phyloP scores from a whole-genome alignment of 257 asterid genomes.

The Nicotiana undulata region DNA sequence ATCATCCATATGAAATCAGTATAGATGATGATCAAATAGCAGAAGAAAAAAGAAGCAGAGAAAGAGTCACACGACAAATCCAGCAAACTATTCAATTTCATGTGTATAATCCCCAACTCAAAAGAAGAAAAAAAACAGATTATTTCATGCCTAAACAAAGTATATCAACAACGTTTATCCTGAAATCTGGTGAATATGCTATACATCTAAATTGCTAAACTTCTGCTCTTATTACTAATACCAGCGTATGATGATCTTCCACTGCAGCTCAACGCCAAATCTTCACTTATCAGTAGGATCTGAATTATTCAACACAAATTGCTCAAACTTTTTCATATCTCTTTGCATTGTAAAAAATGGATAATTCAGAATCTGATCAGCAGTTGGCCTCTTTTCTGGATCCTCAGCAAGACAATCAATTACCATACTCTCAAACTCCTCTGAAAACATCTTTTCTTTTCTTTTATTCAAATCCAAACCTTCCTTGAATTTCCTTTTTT shows the following conservation, averaged over 20 bases:
- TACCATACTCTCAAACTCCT: constrained; percentile 8
- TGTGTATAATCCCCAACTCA: not conserved
- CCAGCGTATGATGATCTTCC: not conserved
- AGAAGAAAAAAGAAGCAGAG: not conserved
- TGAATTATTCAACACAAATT: not conserved
- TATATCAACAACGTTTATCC: too few relatives aligned
- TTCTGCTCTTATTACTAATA: not conserved
- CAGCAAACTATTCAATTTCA: not conserved
- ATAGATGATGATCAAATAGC: not conserved
- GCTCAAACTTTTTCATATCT: not conserved
- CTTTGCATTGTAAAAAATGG: not conserved
- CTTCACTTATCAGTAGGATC: not conserved
- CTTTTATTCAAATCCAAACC: not conserved
- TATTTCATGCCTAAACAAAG: not conserved
- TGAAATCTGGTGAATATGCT: too few relatives aligned
- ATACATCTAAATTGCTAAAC: not conserved
- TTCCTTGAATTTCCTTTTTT: not conserved
- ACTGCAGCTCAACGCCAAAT: not conserved
- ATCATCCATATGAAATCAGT: not conserved
- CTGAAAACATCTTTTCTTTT: not conserved
- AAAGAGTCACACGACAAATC: not conserved
- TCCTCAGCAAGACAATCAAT: not conserved
- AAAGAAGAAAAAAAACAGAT: not conserved
- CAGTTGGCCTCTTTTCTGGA: constrained; percentile 5
- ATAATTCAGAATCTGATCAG: not conserved